Base-by-base conservation (phyloP, 257 asterid species). In the Coffea eugenioides region DNA sequence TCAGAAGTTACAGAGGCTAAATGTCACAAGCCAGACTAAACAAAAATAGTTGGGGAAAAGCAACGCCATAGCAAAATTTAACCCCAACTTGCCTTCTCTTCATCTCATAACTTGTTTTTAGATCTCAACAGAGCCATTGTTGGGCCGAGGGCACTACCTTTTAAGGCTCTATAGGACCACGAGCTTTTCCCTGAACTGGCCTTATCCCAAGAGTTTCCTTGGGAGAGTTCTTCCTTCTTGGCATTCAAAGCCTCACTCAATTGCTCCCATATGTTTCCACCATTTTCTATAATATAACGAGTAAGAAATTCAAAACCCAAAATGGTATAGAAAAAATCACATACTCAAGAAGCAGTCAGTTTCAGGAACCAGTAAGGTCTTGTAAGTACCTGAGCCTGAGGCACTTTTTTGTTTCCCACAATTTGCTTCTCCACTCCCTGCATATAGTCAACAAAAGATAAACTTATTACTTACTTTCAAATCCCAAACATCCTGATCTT, bases 111-210 rank as follows among this genome's bases (percentile, higher is more conserved):
- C 51, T 89, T 84, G 70, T 86, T 88, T 54, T 84, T 88, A 14
- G 97, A 89, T 82, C 97, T 91, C 70, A 95, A 84, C 56, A 88
- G 74, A 73, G 96, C 90, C 91, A 94, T 89, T 43, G 95, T 92
- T 8, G 96, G 91, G 73, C 94, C 97, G 39, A 90, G 90, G 0
- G 91, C 94, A 77, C 91, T 85, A 82, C 94, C 92, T 85, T 92
- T 87, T 36, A 90, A 80, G 71, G 92, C 87, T 86, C 84, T 88
- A 80, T 87, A 82, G 20, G 96, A 92, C 95, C 91, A 88, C 0
- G 92, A 61, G 80, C 84, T 85, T 74, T 83, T 76, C 20, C 88
- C 87, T 20, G 91, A 62, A 75, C 39, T 84, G 73, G 80, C 84
- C 82, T 85, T 88, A 15, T 77, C 89, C 87, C 89, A 80, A 66